Evolutionary conservation across 345 rosid species (phyloP).

Genomic region (Durio zibethinus): DNA sequence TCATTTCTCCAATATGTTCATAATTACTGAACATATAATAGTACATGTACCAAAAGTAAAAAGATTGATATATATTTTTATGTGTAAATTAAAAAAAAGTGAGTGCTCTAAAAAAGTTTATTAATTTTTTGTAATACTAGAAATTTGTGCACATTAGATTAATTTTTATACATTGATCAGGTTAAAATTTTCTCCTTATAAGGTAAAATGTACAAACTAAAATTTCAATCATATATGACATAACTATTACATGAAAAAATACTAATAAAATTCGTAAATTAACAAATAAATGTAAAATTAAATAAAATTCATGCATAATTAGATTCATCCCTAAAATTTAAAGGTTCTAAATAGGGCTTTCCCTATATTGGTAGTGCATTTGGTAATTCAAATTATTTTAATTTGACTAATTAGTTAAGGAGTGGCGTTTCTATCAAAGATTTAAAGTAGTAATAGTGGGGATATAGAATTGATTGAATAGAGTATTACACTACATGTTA

Average conservation of each 20-base stretch:
- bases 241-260: not conserved
- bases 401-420: not conserved
- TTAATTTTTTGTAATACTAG: not conserved
- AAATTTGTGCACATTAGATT: not conserved
- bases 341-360: not conserved
- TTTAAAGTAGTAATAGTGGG: not conserved
- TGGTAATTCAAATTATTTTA: not conserved
- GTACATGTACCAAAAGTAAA: not conserved
- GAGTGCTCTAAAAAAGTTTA: not conserved
- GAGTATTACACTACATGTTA: not conserved
- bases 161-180: not conserved
- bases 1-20: not conserved
- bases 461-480: not conserved
- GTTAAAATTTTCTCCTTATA: not conserved
- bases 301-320: not conserved
- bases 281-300: not conserved
- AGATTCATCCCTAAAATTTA: not conserved
- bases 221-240: not conserved
- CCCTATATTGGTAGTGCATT: not conserved
- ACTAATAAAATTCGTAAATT: not conserved
- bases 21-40: not conserved
- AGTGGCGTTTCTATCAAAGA: not conserved
- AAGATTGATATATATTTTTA: conserved; percentile 11
- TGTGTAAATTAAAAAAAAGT: not conserved
- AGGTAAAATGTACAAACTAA: not conserved